Percentiles rank a stretch among this genome's conserved stretches.
Evolutionary conservation across 257 asterid species (phyloP).

Genomic region (Prunella vulgaris): DNA sequence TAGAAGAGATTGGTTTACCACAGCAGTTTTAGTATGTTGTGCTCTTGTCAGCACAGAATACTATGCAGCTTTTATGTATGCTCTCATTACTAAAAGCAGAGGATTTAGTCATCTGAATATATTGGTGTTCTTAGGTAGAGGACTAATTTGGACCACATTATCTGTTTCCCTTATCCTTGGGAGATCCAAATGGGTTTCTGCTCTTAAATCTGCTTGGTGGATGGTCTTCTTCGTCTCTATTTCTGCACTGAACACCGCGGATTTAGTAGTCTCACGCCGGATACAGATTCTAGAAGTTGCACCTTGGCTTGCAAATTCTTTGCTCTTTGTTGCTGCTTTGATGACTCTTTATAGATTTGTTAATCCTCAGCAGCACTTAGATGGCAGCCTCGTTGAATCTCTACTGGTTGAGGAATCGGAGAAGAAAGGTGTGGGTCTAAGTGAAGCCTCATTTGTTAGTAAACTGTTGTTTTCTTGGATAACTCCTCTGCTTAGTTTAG

Average conservation of each 20-base stretch:
- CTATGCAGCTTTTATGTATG: constrained; percentile 29
- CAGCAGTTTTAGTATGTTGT: constrained; percentile 31
- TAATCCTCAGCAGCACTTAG: constrained; percentile 15
- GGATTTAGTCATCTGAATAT: constrained; percentile 26
- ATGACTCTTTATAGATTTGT: constrained; percentile 20
- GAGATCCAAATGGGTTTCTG: constrained; percentile 37
- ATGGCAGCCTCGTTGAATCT: constrained; percentile 31
- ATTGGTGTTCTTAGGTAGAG: constrained; percentile 33
- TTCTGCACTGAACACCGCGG: constrained; percentile 38
- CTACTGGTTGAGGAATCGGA: constrained; percentile 31
- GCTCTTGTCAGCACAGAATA: constrained; percentile 38
- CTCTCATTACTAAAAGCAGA: constrained; percentile 7
- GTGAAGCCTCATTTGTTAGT: constrained; percentile 35
- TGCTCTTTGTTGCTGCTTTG: constrained; percentile 45
- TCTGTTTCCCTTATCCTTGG: constrained; percentile 40
- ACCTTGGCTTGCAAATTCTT: constrained; percentile 48
- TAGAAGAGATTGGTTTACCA: constrained; percentile 33
- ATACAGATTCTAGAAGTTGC: constrained; percentile 33
- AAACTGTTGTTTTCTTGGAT: constrained; percentile 61
- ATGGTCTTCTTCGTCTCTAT: constrained; percentile 31
- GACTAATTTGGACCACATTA: constrained; percentile 49
- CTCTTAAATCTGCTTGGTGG: constrained; percentile 59
- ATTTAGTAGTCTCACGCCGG: constrained; percentile 21
- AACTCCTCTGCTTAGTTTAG: constrained; percentile 48
- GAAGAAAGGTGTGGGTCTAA: neutral